Evolutionary conservation across 2,329 filamentous ascomycete species (phyloP), one percentile per base, ranked within the genome.

Genomic region (Talaromyces piceae): DNA sequence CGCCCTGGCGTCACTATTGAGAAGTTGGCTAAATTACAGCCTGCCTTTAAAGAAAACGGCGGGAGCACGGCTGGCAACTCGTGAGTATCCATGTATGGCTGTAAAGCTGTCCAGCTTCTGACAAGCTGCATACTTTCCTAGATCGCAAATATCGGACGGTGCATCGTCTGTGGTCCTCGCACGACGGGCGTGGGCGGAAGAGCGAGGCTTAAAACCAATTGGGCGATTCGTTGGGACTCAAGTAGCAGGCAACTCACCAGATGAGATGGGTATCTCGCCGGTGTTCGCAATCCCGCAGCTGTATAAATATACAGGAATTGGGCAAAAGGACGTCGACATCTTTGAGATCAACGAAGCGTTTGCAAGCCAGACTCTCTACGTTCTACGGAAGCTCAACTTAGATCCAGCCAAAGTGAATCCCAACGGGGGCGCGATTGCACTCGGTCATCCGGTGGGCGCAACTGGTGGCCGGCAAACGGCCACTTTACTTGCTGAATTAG

Each of bases 271-370:
- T 56, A 94, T 95, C 58, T 68, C 68, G 7, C 71, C 71, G 9
- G 65, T 70, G n/a, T 64, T 79, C 59, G 79, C 79, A 26, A 79
- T 83, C 53, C 79, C 77, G 51, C 96, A 95, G 79, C 81, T 96
- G 18, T 81, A 95, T 44, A 72, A 73, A 61, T 84, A 91, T 72
- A 81, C 83, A 75, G 82, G 84, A 67, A 72, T 97, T 54, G 81
- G 79, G 11, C 73, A 94, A 28, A 80, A 84, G 57, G 91, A 96
- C 61, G 79, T 91, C 54, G 91, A 96, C 64, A 77, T 96, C 16
- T 76, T 95, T 58, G 91, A 96, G 77, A 70, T 97, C 65, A 97
- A 96, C 74, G 91, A 96, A 78, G 91, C 91, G 1, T 96, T 96
- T 64, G 91, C 90, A 11, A 91, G 86, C 55, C 95, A 96, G 90